phyloP scores from a whole-genome alignment of 2,329 filamentous ascomycete species.

The Aspergillus luchuensis region DNA sequence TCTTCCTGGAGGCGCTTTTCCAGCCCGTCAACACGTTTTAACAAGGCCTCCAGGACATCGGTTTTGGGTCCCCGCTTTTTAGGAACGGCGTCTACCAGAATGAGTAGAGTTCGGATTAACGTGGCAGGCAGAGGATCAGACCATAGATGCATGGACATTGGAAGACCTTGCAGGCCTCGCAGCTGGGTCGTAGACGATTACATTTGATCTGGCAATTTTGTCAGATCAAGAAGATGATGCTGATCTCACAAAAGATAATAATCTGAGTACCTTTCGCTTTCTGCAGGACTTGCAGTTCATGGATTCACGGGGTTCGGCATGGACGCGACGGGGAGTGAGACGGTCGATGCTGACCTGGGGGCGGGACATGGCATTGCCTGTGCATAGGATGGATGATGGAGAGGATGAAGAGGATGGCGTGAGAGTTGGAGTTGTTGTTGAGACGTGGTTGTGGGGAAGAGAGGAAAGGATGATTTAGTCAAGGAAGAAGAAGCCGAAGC shows the following conservation, averaged over 20 bases:
- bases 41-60: constrained; percentile 78
- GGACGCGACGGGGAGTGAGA: constrained; percentile 69
- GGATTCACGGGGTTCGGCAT: constrained; percentile 77
- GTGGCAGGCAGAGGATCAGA: constrained; percentile 41
- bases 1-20: constrained; percentile 77
- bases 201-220: constrained; percentile 73
- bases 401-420: background rate
- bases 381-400: background rate
- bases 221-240: background rate
- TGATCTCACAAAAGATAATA: background rate
- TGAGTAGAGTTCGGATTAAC: background rate
- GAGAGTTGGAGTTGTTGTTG: no score
- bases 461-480: background rate
- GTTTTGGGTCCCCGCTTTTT: constrained; percentile 91
- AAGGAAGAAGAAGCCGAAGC: constrained; percentile 1
- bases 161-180: constrained; percentile 86
- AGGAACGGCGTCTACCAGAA: constrained; percentile 68
- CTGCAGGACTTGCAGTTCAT: constrained; percentile 97
- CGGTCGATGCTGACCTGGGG: constrained; percentile 81
- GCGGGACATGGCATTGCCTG: constrained; percentile 59
- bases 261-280: constrained; percentile 73
- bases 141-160: constrained; percentile 87
- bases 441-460: background rate
- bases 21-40: constrained; percentile 82
- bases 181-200: constrained; percentile 79